Conservation (phyloP, 768 basidiomycete genomes). For the Leucosporidium scottii region DNA sequence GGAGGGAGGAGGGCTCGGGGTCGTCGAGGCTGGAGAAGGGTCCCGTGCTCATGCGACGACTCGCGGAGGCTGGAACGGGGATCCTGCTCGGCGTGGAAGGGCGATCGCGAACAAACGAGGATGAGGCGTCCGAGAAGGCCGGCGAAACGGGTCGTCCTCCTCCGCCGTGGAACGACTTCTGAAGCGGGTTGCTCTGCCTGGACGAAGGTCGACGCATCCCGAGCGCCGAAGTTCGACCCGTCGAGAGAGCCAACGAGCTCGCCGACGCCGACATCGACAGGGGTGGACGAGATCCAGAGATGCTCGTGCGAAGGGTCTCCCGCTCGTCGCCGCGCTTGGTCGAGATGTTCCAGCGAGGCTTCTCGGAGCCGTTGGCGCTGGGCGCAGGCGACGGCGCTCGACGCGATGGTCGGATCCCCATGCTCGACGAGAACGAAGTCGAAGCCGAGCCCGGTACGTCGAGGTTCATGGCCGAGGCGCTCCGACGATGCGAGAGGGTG, state of each 20-base stretch:
- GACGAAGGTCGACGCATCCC: conserved; percentile 14
- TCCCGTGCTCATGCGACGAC: conserved; percentile 5
- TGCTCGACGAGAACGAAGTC: not conserved
- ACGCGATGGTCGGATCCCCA: not conserved
- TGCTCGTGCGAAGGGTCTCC: not conserved
- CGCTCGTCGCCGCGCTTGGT: conserved; percentile 15
- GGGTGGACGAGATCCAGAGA: not conserved
- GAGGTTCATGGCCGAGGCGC: not conserved
- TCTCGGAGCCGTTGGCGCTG: conserved; percentile 8
- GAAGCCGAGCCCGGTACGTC: not conserved
- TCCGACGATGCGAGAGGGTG: conserved; percentile 3
- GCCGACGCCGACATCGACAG: not conserved
- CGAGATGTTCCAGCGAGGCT: conserved; percentile 29
- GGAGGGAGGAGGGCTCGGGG: conserved; percentile 10
- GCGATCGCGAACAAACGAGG: conserved; percentile 6
- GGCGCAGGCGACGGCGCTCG: not conserved
- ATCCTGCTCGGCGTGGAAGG: conserved; percentile 26
- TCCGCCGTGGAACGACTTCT: conserved; percentile 7
- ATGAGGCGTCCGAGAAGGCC: conserved; percentile 25
- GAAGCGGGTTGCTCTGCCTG: conserved; percentile 5
- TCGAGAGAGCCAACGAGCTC: not conserved
- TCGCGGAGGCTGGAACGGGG: conserved; percentile 14
- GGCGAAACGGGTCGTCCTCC: conserved; percentile 13
- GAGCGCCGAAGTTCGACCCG: conserved; percentile 6
- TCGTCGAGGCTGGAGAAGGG: conserved; percentile 14